These are phyloP conservation scores for Carex arenaria DNA, from an alignment of 202 grass and related monocot genomes.

Conservation along the genomic window DNA sequence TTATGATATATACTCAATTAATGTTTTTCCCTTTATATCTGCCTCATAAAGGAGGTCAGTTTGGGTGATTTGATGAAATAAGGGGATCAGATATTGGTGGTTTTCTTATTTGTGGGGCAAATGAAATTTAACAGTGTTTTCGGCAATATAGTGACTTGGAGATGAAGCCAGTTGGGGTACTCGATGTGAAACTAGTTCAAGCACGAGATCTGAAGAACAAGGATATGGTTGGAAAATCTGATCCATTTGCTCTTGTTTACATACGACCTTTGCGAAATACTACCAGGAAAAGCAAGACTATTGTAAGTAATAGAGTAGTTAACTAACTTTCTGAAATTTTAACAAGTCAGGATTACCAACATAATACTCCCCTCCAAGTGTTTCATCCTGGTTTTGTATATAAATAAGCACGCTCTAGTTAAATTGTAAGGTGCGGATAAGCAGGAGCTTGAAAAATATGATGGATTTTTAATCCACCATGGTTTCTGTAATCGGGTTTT, in stretches of 20 bases:
- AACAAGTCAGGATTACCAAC: background rate
- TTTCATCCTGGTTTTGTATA: background rate
- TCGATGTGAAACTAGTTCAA: constrained; percentile 97
- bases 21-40: background rate
- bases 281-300: constrained; percentile 90
- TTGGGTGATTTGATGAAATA: background rate
- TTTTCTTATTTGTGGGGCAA: background rate
- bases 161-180: constrained; percentile 82
- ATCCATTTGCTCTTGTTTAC: constrained; percentile 77
- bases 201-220: constrained; percentile 84
- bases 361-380: background rate
- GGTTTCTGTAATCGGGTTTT: background rate
- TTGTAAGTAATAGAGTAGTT: constrained; percentile 48
- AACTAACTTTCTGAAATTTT: background rate
- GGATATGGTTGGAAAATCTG: constrained; percentile 92
- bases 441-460: background rate
- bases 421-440: background rate
- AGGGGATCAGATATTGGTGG: background rate
- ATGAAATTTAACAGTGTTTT: background rate
- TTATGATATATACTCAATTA: constrained; percentile 11
- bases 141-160: constrained; percentile 73
- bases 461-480: background rate
- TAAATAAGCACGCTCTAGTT: background rate
- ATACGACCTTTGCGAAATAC: constrained; percentile 78
- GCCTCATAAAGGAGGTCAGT: background rate